Evolutionary conservation across 2,329 filamentous ascomycete species (phyloP), one percentile per base, ranked within the genome.

Genomic region (Ophiognomonia clavigignenti-juglandacearum): DNA sequence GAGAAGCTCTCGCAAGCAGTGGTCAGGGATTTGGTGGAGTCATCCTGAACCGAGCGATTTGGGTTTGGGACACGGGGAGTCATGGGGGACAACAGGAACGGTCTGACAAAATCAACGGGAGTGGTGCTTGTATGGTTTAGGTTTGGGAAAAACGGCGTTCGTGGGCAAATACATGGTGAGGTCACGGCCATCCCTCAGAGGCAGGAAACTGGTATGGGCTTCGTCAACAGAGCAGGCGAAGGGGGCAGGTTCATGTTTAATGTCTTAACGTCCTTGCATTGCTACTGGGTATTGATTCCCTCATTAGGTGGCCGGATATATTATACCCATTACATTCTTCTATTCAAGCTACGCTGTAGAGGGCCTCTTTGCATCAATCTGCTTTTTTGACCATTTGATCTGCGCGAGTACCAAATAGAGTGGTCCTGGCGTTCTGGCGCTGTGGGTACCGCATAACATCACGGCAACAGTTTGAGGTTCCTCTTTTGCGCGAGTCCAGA

Each of bases 161-260:
- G 40, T 49, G 49, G 49, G 49, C 39, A 46, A 45, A 49, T 23
- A 22, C 13, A 34, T 23, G 34, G 18, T 11, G 16, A 20, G 18
- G 27, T 32, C 22, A 44, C 26, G 27, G 42, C 14, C 38, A 35
- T 31, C 40, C 39, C 31, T 31, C 31, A 37, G 37, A 40, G 42
- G 32, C 37, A 19, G 18, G 45, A 50, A 36, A 16, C 29, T 39
- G 45, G 45, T 43, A 36, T 35, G 46, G 45, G 23, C 38, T 42
- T 23, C 31, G 43, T n/a, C 18, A 24, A 29, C 29, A 11, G 38
- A 31, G 20, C 18, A 32, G 42, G 42, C 18, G 26, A 27, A 40
- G 20, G 49, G 37, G 38, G 44, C 35, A 34, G 42, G 47, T 40
- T 51, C 43, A 48, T 48, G 45, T 52, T 34, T 52, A 52, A 52